Base-by-base conservation (phyloP, 2,329 filamentous ascomycete genomes). In the Ceratocystiopsis sp. region DNA sequence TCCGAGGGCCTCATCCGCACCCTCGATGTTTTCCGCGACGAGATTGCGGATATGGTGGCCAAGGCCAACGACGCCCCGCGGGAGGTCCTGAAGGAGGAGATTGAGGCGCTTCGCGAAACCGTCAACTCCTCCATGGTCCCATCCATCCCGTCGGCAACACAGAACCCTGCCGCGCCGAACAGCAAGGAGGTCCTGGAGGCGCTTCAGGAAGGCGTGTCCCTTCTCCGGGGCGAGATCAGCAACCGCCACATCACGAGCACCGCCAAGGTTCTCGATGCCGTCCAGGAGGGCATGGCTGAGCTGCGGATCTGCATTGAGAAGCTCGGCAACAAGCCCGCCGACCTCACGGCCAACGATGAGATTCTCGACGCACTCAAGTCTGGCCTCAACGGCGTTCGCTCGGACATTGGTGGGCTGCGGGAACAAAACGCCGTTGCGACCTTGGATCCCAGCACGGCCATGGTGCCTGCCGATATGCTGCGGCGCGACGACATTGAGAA, bases 321-420 rank as follows among this genome's bases (percentile, higher is more conserved):
- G 54, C 69, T 91, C 15, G 68, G 76, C 18, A 78, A 89, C 55
- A 91, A 85, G 61, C 83, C 86, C 6, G 66, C 75, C 0, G 86
- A 93, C 52, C 71, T 89, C 59, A 87, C 81, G 1, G 78, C 84
- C 45, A 89, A 83, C 46, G 84, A 93, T 50, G 86, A 95, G 59
- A 87, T 95, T 42, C 68, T 95, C 1, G 84, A 94, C 46, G 84
- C 84, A 0, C 69, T 96, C 44, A 93, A 82, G 57, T 71, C 78
- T n/a, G 87, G 86, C 0, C 66, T 96, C 10, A 77, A 81, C 37
- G 72, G 71, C 35, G 69, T 96, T 15, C 78, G 78, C 42, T 69
- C 73, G 2, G 87, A 95, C 40, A 83, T 95, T 49, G 81, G 86
- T 45, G 69, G 70, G 17, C 67, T 95, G 35, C 81, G 82, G n/a